Base-by-base conservation (phyloP, 257 asterid genomes). In the Echium plantagineum region DNA sequence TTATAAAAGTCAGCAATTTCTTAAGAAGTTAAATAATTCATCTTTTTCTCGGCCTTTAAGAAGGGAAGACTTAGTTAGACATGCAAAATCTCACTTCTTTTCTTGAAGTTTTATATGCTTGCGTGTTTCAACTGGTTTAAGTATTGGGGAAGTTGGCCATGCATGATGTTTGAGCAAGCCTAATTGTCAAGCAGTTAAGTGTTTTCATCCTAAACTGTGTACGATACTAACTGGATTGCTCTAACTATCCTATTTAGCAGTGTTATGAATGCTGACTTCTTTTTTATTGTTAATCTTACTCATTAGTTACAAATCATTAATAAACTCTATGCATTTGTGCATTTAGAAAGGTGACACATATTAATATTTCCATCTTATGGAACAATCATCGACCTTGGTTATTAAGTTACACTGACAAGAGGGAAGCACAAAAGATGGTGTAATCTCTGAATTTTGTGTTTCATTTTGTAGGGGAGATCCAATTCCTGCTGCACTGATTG, bases 381-480 rank as follows among this genome's bases (percentile, higher is more conserved):
- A 52, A n/a, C 2, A 4, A 52, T 18, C n/a, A 52, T 17, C 9
- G 0, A 7, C 9, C 20, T 49, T 49, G n/a, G 5, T 52, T n/a
- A 35, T 35, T 4, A 35, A 35, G 15, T 35, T 35, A 7, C 15
- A 35, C 6, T 35, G 15, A 8, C 10, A 35, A 35, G 15, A 35
- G 1, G 21, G 18, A 13, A 51, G 53, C 15, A 53, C 17, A 51
- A 55, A 56, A 49, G 46, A 59, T 38, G 62, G 55, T 57, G 74
- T 66, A 30, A 7, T 6, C 60, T 65, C 51, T 69, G 55, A 20
- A 67, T 61, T n/a, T 42, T 59, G 32, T 71, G 49, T 72, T 70
- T 53, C 61, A 21, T 69, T 69, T 66, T 71, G 69, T 80, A 93
- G 98, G 97, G 98, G 97, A 24, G 89, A 86, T 73, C 96, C 95